Conservation (phyloP, 73 alveolate species). For the Effrenium voratum region DNA sequence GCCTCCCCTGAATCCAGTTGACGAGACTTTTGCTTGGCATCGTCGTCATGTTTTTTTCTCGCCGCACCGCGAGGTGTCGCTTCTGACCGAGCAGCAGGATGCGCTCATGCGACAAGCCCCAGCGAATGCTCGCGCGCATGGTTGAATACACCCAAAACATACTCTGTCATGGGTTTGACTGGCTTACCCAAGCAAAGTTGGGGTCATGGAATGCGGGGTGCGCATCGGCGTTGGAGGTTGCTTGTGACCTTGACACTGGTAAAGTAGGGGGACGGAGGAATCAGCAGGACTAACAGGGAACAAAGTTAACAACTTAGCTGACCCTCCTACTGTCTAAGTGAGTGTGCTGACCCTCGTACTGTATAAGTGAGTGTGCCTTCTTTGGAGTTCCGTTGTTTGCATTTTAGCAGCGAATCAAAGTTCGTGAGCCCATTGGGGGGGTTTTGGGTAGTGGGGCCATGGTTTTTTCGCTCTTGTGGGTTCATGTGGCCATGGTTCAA, state of each 20-base stretch:
- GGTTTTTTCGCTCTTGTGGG: too few relatives aligned
- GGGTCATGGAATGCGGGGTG: too few relatives aligned
- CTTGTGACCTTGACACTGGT: not conserved
- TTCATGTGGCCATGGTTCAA: too few relatives aligned
- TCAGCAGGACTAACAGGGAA: not conserved
- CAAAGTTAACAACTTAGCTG: not conserved
- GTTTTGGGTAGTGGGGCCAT: too few relatives aligned
- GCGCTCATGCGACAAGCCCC: slow-evolving; percentile 24
- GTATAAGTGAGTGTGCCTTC: not conserved
- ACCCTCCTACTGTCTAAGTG: not conserved
- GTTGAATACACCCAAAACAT: not conserved
- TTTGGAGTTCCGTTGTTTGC: not conserved
- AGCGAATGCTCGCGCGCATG: not conserved
- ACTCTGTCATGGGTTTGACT: not conserved
- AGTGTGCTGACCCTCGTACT: not conserved
- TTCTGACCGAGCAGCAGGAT: slow-evolving; percentile 68
- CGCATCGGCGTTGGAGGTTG: not conserved
- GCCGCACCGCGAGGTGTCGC: slow-evolving; percentile 50
- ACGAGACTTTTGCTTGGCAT: too few relatives aligned
- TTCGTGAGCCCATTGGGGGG: too few relatives aligned
- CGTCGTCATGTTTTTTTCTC: too few relatives aligned
- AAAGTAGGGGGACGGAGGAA: not conserved
- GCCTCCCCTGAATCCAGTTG: too few relatives aligned
- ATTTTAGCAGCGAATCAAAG: not conserved
- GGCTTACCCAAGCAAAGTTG: too few relatives aligned